phyloP scores from a whole-genome alignment of 2,329 filamentous ascomycete species.

The Trichoderma arundinaceum region DNA sequence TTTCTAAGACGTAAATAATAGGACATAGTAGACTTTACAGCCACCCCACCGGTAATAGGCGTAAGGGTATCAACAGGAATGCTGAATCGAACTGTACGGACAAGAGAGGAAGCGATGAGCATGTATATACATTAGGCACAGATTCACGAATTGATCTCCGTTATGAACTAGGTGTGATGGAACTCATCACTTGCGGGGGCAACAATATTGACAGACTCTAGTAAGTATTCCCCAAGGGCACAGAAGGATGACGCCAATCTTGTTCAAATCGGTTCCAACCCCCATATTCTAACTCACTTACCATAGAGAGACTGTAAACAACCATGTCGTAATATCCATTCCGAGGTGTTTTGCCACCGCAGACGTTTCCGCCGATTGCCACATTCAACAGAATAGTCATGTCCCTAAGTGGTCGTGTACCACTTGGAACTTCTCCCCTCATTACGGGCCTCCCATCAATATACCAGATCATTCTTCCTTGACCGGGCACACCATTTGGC shows the following conservation, averaged over 20 bases:
- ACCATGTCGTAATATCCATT: slow-evolving; percentile 64
- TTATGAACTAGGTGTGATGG: no score
- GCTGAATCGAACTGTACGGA: neutral
- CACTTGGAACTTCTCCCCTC: slow-evolving; percentile 58
- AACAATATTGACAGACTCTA: slow-evolving; percentile 26
- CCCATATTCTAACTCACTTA: slow-evolving; percentile 56
- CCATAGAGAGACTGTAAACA: slow-evolving; percentile 58
- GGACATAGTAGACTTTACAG: no score
- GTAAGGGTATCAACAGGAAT: no score
- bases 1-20: neutral
- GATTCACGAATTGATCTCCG: neutral
- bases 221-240: slow-evolving; percentile 44
- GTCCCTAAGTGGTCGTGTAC: slow-evolving; percentile 60
- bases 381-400: slow-evolving; percentile 64
- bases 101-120: neutral
- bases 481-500: slow-evolving; percentile 49
- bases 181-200: no score
- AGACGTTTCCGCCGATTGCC: slow-evolving; percentile 67
- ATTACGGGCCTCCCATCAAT: slow-evolving; percentile 63
- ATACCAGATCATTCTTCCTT: slow-evolving; percentile 62
- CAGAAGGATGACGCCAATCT: slow-evolving; percentile 50
- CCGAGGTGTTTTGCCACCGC: slow-evolving; percentile 55
- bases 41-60: no score
- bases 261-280: slow-evolving; percentile 61
- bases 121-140: neutral